Evolutionary conservation across 2,329 filamentous ascomycete species (phyloP), one percentile per base, ranked within the genome.

Genomic region (Amauroascus niger): DNA sequence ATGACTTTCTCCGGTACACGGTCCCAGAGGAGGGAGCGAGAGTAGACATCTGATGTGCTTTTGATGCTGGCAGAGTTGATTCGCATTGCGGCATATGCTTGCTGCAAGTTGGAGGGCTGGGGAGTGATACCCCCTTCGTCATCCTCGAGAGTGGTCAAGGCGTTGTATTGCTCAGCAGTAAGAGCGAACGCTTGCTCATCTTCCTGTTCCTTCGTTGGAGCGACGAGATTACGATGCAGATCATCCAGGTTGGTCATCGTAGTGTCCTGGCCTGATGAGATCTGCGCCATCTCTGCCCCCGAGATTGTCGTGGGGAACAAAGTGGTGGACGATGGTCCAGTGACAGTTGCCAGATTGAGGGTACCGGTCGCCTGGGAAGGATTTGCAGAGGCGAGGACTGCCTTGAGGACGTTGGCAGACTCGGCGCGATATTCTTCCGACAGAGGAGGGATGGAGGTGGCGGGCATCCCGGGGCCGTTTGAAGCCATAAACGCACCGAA

Each of bases 401-500:
- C 72, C 61, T 71, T 73, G 30, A 75, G 63, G 7, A 74, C 73
- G 50, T 75, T 74, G 52, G 71, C 71, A 22, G 72, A 73, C 60
- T 75, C 72, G 14, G 70, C 69, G 41, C 71, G 71, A 57, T 75
- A 74, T 55, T 74, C 71, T 51, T 74, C 71, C 11, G 72, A 72
- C 14, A 75, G 62, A 41, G 69, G 64, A 7, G 72, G 71, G 32
- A 74, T 83, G 61, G 82, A 81, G 37, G 83, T 81, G 40, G 70
- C 61, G 3, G 71, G 62, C n/a, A 79, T 74, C 18, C 83, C 77
- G 43, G 82, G 80, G 61, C 82, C 82, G 72, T 90, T 94, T 30
- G 91, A 96, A 58, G 93, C 86, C 62, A 97, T 89, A 67, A 96
- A 95, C 51, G 93, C 93, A 66, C 93, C 93, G 60, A 95, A 90